Evolutionary conservation across 2,329 filamentous ascomycete species (phyloP), one percentile per base, ranked within the genome.

Genomic region (Fusarium albosuccineum): DNA sequence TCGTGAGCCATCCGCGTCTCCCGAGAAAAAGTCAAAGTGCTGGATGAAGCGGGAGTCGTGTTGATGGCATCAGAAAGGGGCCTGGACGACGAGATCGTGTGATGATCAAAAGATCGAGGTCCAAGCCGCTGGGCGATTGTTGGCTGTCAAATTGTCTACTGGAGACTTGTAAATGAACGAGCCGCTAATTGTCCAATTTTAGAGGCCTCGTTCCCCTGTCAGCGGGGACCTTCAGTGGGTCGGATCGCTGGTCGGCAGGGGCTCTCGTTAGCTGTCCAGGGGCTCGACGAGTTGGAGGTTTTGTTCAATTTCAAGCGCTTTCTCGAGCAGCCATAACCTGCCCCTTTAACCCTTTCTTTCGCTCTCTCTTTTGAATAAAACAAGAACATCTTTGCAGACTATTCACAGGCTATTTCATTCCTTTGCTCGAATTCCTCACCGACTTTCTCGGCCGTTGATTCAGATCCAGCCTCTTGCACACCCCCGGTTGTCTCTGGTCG

Each of bases 111-210:
- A 57, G 64, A 40, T 34, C 48, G 27, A 36, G 34, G 16, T 42
- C 40, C 16, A 54, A 22, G 22, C 22, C 22, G 22, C 22, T 33
- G 41, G 30, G 49, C 14, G 26, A 14, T 62, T 34, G 60, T 53
- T 58, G 60, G 39, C 49, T 62, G 66, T 66, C 57, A 66, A 52
- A 59, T 17, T 48, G 51, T 52, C 52, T 46, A 48, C 57, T 66
- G 52, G 44, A 51, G 61, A 29, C 49, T 55, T 40, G 22, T 34
- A 33, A 62, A 46, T 58, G 62, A 57, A 62, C n/a, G 55, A 60
- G 37, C 63, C 46, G 58, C 64, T 67, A 64, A 67, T 67, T 67
- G 40, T 52, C 52, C 66, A 69, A 63, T 66, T 68, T 68, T 68
- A 59, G 66, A 68, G 44, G 57, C 42, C 26, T 51, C 16, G 27